Evolutionary conservation across 371 early-diverging fungal genomes (phyloP).

Genomic region (Apophysomyces elegans): DNA sequence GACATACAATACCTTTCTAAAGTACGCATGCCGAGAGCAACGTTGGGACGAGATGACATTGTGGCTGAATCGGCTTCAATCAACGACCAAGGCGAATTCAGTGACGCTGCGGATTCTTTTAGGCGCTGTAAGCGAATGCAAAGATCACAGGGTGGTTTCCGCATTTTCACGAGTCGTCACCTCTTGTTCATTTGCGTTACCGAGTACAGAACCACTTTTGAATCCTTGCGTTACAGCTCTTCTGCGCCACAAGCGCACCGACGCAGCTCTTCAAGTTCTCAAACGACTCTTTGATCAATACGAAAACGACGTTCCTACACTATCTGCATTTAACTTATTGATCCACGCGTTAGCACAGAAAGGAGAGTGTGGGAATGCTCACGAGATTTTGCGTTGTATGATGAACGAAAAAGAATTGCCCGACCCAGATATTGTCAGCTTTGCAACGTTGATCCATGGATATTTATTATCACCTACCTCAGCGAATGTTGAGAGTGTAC

Average conservation of each 20-base stretch:
- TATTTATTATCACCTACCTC: constrained; percentile 21
- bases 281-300: constrained; percentile 20
- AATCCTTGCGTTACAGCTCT: constrained; percentile 26
- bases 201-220: constrained; percentile 16
- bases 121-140: constrained; percentile 16
- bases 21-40: constrained; percentile 19
- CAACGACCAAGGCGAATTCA: constrained; percentile 15
- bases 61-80: constrained; percentile 34
- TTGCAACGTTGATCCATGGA: constrained; percentile 45
- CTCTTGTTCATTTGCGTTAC: background rate
- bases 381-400: constrained; percentile 33
- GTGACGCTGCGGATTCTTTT: constrained; percentile 40
- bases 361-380: constrained; percentile 32
- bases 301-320: constrained; percentile 13
- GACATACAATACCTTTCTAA: constrained; percentile 47
- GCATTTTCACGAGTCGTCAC: constrained; percentile 30
- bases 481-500: constrained; percentile 19
- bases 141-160: constrained; percentile 14
- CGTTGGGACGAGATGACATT: constrained; percentile 28
- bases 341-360: constrained; percentile 31
- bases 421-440: constrained; percentile 45
- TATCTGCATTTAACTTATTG: constrained; percentile 36
- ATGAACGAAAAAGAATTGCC: constrained; percentile 27
- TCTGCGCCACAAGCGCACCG: constrained; percentile 28
- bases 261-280: constrained; percentile 28